Evolutionary conservation across 2,329 filamentous ascomycete genomes (phyloP), one percentile per base, ranked within the genome.

Genomic region (Madurella fahalii): DNA sequence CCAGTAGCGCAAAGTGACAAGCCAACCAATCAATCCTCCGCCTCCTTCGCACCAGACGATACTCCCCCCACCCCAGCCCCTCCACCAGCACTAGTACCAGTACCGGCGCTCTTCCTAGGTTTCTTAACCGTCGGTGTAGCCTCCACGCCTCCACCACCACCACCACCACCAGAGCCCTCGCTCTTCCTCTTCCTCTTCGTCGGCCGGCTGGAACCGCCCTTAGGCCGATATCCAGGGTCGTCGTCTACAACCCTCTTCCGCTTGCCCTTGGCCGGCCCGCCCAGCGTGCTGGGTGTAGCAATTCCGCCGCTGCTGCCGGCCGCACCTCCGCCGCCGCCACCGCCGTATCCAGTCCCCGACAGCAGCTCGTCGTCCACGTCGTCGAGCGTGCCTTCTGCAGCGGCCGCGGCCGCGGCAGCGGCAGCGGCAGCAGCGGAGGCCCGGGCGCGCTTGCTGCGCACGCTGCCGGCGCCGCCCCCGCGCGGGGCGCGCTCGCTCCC

Each of bases 191-290:
- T 57, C 56, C 78, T 78, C 72, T 84, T 84, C 0, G 71, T 69
- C 16, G 79, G 78, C 40, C 80, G 72, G 39, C 73, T 77, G 2
- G 73, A 74, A 2, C 80, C 81, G 2, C 78, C 77, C 60, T 83
- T 82, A 2, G 82, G 81, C 54, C 81, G 74, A 65, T 85, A 85
- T 4, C 81, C 81, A 0, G 71, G 68, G 58, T 85, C 82, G 8
- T 84, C 82, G 34, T 83, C 81, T 30, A 68, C 66, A 9, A 67
- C 60, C 13, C 77, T 66, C 69, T 80, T 80, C 39, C 80, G 73
- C 74, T 83, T 83, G 56, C 77, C 74, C 63, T 77, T 77, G 54
- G 43, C 69, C 60, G 60, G 57, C 68, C 50, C 44, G 18, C 47
- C 57, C 39, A 9, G 50, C 54, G 41, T 61, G 57, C 60, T 75